phyloP scores from a whole-genome alignment of 148 eudicot species.

The Chenopodium quinoa region DNA sequence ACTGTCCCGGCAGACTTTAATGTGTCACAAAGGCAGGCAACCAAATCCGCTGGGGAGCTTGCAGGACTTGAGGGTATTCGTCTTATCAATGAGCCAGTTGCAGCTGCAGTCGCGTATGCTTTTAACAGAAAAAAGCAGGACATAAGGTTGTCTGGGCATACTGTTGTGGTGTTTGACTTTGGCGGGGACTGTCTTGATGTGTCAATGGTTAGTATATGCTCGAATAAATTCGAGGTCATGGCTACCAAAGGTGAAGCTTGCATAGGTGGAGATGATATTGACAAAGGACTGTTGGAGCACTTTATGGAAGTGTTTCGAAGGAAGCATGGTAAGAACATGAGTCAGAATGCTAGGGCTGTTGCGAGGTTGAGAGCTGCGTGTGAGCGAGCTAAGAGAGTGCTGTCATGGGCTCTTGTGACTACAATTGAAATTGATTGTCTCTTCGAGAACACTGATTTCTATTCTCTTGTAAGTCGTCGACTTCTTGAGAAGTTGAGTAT shows the following conservation, averaged over 20 bases:
- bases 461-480: background rate
- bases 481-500: background rate
- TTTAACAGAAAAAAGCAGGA: background rate
- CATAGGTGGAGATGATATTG: background rate
- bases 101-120: background rate
- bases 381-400: background rate
- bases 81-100: background rate
- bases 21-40: background rate
- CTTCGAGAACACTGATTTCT: background rate
- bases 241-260: background rate
- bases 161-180: background rate
- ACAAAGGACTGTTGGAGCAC: background rate
- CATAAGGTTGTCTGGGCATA: too few species aligned
- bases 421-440: background rate
- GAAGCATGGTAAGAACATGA: background rate
- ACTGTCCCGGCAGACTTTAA: background rate
- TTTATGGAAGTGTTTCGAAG: background rate
- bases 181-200: background rate
- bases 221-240: background rate
- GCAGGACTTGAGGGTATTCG: background rate
- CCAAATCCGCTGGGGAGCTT: background rate
- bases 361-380: background rate
- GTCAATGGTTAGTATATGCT: too few species aligned
- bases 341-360: background rate
- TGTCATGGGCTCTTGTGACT: background rate